Percentiles rank a stretch among this genome's conserved stretches.
phyloP scores from a whole-genome alignment of 2,329 filamentous ascomycete species.

The Escovopsis weberi region DNA sequence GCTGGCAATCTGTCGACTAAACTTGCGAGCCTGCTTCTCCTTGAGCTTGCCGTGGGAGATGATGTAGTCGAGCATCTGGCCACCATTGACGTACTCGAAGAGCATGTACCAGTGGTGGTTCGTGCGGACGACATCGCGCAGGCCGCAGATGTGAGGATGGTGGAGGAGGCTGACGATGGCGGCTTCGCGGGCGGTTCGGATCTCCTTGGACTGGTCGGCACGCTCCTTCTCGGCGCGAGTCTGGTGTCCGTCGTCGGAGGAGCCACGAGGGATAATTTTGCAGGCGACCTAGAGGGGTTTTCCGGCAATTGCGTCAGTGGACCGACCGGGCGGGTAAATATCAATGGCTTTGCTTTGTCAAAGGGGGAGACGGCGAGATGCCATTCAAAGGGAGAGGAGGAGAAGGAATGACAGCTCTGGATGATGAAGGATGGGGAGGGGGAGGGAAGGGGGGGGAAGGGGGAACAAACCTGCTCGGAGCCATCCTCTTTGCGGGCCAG shows the following conservation, averaged over 20 bases:
- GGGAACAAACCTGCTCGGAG: constrained; percentile 61
- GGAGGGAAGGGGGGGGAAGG: not conserved
- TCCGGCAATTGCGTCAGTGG: too few species aligned
- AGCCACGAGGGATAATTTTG: constrained; percentile 89
- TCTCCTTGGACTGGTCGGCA: constrained; percentile 91
- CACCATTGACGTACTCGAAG: constrained; percentile 96
- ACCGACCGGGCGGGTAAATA: too few species aligned
- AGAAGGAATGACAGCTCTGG: too few species aligned
- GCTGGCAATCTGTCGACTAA: constrained; percentile 92
- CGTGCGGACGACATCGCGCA: constrained; percentile 88
- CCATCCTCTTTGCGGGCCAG: constrained; percentile 81
- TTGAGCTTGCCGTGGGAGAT: constrained; percentile 95
- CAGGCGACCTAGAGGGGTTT: constrained; percentile 58
- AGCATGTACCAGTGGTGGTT: constrained; percentile 99
- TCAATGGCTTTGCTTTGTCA: too few species aligned
- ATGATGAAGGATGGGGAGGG: constrained; percentile 4
- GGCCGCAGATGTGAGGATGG: constrained; percentile 90
- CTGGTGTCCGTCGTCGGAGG: constrained; percentile 69
- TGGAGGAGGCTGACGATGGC: constrained; percentile 90
- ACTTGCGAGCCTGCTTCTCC: constrained; percentile 96
- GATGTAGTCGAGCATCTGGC: constrained; percentile 99
- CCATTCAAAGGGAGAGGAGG: too few species aligned
- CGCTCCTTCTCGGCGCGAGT: constrained; percentile 63
- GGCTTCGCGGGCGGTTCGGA: constrained; percentile 85
- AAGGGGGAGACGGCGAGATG: too few species aligned